Evolutionary conservation across 129 eudicot genomes (phyloP).

Genomic region (Escallonia rubra): DNA sequence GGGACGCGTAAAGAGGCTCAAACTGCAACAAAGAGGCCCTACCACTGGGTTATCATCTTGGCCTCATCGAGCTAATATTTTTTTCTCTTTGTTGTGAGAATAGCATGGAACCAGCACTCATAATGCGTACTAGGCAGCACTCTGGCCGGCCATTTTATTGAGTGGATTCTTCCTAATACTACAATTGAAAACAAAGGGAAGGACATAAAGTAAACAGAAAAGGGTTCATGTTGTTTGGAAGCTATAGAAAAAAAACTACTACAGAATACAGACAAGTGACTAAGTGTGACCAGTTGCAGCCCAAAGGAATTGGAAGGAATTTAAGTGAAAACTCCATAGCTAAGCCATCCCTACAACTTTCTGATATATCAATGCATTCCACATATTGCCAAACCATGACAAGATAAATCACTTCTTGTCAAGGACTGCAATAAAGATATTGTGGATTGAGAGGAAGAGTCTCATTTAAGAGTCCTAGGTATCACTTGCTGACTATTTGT

Average conservation of each 20-base stretch:
- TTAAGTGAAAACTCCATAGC: neutral
- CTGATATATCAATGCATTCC: neutral
- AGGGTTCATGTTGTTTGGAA: neutral
- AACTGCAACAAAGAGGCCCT: too few relatives aligned
- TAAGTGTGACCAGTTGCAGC: slow-evolving; percentile 1
- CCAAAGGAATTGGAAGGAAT: neutral
- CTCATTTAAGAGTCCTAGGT: neutral
- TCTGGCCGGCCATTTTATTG: slow-evolving; percentile 5
- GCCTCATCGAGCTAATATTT: too few relatives aligned
- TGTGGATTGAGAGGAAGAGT: neutral
- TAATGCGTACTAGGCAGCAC: slow-evolving; percentile 4
- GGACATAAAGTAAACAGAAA: neutral
- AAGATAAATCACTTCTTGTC: neutral
- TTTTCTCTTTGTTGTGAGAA: neutral
- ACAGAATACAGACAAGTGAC: neutral
- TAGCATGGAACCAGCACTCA: neutral
- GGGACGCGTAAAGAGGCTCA: too few relatives aligned
- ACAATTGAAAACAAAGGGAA: neutral
- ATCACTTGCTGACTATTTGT: neutral
- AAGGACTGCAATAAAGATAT: neutral
- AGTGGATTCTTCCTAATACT: slow-evolving; percentile 3
- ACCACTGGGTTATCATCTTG: too few relatives aligned
- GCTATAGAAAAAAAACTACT: neutral
- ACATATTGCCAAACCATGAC: neutral
- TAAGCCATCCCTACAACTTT: neutral